Conservation (phyloP, 177 flowering plant species). For the Vitis hybrid region DNA sequence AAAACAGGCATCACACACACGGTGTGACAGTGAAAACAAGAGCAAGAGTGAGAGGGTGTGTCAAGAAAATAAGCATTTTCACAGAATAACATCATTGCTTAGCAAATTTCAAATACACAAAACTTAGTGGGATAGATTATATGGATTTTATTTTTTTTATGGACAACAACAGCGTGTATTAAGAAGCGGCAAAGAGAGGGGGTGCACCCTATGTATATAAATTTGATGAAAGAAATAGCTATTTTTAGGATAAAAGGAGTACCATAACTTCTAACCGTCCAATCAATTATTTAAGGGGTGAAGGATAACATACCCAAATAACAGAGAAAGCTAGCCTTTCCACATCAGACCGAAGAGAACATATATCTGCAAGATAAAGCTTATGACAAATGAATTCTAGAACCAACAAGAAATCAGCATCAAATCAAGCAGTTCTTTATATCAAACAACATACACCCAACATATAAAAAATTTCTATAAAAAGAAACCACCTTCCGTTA, state of each 20-base stretch:
- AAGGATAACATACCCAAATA: conserved; percentile 70
- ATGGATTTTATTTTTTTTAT: not conserved
- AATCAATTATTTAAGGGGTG: not conserved
- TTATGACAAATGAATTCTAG: not conserved
- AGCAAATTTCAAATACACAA: too few species aligned
- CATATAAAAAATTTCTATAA: not conserved
- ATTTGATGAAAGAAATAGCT: not conserved
- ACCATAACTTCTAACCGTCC: not conserved
- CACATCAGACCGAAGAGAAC: conserved; percentile 94
- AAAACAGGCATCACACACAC: too few species aligned
- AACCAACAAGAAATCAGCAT: not conserved
- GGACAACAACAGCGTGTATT: too few species aligned
- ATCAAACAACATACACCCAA: not conserved
- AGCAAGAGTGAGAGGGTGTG: too few species aligned
- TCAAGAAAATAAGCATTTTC: too few species aligned
- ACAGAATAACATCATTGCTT: too few species aligned
- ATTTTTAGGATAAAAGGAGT: not conserved
- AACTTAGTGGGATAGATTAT: not conserved
- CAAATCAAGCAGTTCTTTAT: not conserved
- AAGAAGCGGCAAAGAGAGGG: too few species aligned
- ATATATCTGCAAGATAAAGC: conserved; percentile 66
- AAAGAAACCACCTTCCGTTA: conserved; percentile 73
- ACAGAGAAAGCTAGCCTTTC: conserved; percentile 98
- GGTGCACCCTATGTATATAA: too few species aligned
- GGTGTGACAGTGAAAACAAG: too few species aligned